Evolutionary conservation across 2,329 filamentous ascomycete species (phyloP).

Genomic region (Botrytis porri): DNA sequence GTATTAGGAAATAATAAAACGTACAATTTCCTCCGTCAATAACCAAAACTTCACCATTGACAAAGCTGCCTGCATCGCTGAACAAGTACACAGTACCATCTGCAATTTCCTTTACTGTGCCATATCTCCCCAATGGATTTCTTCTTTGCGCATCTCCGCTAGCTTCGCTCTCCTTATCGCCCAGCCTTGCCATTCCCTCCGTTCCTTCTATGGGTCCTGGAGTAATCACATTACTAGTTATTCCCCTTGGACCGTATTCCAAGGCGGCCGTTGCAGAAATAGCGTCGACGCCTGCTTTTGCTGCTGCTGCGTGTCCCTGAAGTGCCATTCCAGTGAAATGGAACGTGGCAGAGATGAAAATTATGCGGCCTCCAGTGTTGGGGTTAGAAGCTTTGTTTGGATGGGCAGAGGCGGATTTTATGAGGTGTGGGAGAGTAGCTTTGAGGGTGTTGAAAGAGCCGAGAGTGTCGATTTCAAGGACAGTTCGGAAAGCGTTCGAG

Average conservation of each 20-base stretch:
- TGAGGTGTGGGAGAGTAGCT: constrained; percentile 78
- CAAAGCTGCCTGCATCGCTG: constrained; percentile 78
- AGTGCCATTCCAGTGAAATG: constrained; percentile 85
- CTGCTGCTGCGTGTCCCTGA: constrained; percentile 85
- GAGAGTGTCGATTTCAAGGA: constrained; percentile 94
- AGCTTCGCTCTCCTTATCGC: constrained; percentile 33
- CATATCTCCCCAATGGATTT: constrained; percentile 74
- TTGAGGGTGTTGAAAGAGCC: constrained; percentile 95
- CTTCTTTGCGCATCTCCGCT: constrained; percentile 37
- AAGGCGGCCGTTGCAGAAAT: constrained; percentile 76
- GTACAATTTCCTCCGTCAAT: constrained; percentile 54
- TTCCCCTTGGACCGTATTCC: constrained; percentile 83
- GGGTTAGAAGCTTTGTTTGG: constrained; percentile 58
- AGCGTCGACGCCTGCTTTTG: constrained; percentile 88
- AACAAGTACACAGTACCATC: constrained; percentile 91
- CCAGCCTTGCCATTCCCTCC: constrained; percentile 70
- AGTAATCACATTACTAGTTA: constrained; percentile 85
- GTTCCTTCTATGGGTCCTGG: constrained; percentile 78
- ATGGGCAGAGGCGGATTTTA: constrained; percentile 64
- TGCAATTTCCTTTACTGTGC: constrained; percentile 80
- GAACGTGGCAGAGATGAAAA: constrained; percentile 87
- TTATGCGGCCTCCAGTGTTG: constrained; percentile 71
- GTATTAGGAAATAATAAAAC: background rate
- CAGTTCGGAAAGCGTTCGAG: constrained; percentile 87
- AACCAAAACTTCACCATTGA: constrained; percentile 79